Conservation (phyloP, 148 eudicot genomes). For the Cornus controversa region DNA sequence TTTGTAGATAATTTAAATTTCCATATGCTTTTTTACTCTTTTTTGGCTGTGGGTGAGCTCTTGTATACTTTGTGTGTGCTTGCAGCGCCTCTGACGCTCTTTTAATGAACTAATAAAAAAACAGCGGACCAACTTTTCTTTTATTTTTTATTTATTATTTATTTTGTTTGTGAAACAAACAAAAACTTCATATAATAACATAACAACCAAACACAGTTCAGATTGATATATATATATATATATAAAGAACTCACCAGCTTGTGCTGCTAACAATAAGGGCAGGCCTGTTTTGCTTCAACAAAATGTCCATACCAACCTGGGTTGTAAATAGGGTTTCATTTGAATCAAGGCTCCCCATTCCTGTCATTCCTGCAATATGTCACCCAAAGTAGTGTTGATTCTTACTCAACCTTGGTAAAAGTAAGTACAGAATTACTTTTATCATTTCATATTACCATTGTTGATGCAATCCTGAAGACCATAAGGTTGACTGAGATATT, state of each 20-base stretch:
- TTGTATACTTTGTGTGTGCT: not conserved
- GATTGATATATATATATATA: not conserved
- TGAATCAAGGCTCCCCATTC: constrained; percentile 23
- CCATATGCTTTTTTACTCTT: not conserved
- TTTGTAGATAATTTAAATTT: not conserved
- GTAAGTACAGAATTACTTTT: constrained; percentile 3
- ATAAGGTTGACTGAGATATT: constrained; percentile 43
- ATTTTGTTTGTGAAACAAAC: not conserved
- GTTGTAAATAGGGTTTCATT: constrained; percentile 59
- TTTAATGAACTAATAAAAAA: too few species aligned
- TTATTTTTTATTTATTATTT: too few species aligned
- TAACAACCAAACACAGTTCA: not conserved
- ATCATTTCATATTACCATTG: constrained; percentile 43
- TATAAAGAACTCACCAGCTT: constrained; percentile 67
- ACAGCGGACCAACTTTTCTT: too few species aligned
- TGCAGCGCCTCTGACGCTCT: not conserved
- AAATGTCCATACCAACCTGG: constrained; percentile 32
- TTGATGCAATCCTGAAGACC: constrained; percentile 69
- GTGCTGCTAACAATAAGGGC: constrained; percentile 94
- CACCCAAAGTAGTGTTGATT: not conserved
- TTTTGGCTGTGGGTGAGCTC: not conserved
- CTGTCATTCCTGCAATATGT: constrained; percentile 37
- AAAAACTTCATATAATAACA: not conserved
- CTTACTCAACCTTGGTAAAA: constrained; percentile 6
- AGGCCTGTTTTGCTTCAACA: constrained; percentile 71